Percentiles rank a stretch among this genome's conserved stretches.
phyloP scores from a whole-genome alignment of 495 filamentous ascomycete species.

The Aspergillus indologenus region DNA sequence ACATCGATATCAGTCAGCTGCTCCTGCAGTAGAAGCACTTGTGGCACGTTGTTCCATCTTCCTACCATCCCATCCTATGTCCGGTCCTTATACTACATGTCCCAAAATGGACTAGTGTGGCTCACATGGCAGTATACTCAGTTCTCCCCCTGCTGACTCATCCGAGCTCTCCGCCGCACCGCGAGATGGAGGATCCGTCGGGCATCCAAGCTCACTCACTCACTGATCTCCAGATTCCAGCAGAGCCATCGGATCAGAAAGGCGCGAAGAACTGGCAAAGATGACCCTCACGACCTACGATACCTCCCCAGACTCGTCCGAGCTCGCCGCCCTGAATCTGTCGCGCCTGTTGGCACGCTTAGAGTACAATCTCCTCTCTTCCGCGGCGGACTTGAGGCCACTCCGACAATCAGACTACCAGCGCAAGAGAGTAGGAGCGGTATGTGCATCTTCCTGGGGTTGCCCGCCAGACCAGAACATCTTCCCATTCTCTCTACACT shows the following conservation, averaged over 20 bases:
- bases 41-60: too few relatives aligned
- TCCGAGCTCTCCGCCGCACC: background rate
- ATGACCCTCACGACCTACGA: constrained; percentile 38
- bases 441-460: constrained; percentile 36
- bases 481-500: background rate
- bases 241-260: background rate
- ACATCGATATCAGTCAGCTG: too few relatives aligned
- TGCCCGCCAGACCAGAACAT: background rate
- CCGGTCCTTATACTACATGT: too few relatives aligned
- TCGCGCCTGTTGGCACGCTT: constrained; percentile 71
- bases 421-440: constrained; percentile 62
- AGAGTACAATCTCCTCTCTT: constrained; percentile 67
- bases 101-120: background rate
- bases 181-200: constrained; percentile 9
- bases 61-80: too few relatives aligned
- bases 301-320: constrained; percentile 24
- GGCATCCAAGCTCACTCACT: background rate
- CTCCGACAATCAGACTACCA: constrained; percentile 66
- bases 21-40: too few relatives aligned
- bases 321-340: constrained; percentile 56
- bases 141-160: constrained; percentile 16
- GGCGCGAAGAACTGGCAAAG: background rate
- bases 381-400: constrained; percentile 56
- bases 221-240: constrained; percentile 2
- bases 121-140: background rate